Evolutionary conservation across 176 grass and related monocot genomes (phyloP).

Genomic region (Poa pratensis): DNA sequence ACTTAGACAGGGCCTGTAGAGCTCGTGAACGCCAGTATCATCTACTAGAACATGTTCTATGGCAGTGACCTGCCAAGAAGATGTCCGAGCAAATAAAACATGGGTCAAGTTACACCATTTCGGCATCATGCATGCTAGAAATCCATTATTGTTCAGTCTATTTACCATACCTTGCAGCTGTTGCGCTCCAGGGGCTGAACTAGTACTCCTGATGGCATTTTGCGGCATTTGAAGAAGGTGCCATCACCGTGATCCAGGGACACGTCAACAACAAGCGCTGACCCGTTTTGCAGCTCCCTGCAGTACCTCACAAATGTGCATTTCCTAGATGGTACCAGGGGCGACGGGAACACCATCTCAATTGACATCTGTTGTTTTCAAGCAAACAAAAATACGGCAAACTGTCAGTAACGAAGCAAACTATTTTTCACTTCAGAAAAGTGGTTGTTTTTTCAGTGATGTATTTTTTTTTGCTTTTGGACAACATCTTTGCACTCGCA

Average conservation of each 20-base stretch:
- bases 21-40: slow-evolving; percentile 27
- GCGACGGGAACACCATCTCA: slow-evolving; percentile 53
- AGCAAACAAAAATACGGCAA: slow-evolving; percentile 10
- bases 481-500: not conserved
- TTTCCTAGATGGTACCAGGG: slow-evolving; percentile 56
- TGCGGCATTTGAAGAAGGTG: slow-evolving; percentile 40
- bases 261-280: slow-evolving; percentile 53
- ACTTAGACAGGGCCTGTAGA: slow-evolving; percentile 41
- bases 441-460: not conserved
- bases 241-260: slow-evolving; percentile 42
- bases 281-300: slow-evolving; percentile 39
- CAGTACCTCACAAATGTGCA: slow-evolving; percentile 64
- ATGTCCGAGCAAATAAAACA: slow-evolving; percentile 18
- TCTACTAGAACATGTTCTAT: slow-evolving; percentile 69
- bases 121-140: not conserved
- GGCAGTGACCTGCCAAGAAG: slow-evolving; percentile 47
- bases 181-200: slow-evolving; percentile 49
- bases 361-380: slow-evolving; percentile 49
- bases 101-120: not conserved
- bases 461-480: not conserved
- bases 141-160: not conserved
- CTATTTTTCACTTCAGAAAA: not conserved
- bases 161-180: slow-evolving; percentile 59
- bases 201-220: slow-evolving; percentile 67
- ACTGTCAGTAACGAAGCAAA: not conserved